phyloP scores from a whole-genome alignment of 1,139 yeast genomes.

The Yamadazyma pseudoaaseri region DNA sequence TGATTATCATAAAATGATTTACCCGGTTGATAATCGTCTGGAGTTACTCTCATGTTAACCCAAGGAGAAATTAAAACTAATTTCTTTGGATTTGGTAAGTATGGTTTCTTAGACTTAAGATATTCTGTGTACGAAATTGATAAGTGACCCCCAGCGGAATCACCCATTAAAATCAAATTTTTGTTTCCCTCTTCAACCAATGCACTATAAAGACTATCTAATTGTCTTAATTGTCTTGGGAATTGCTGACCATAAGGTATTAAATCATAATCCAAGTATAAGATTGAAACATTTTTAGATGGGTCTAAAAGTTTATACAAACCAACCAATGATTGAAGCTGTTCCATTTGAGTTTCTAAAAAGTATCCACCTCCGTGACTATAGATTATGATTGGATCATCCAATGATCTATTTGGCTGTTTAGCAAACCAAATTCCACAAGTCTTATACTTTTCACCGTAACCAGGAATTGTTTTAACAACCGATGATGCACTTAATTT shows the following conservation, averaged over 20 bases:
- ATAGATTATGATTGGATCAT: constrained; percentile 39
- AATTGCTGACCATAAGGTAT: constrained; percentile 29
- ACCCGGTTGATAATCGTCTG: constrained; percentile 21
- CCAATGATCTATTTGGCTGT: constrained; percentile 19
- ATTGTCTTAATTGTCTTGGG: constrained; percentile 37
- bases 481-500: constrained; percentile 1
- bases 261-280: constrained; percentile 40
- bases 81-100: constrained; percentile 27
- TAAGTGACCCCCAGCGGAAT: constrained; percentile 45
- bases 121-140: constrained; percentile 28
- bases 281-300: constrained; percentile 26
- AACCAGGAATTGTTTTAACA: constrained; percentile 21
- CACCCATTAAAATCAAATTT: constrained; percentile 37
- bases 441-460: constrained; percentile 33
- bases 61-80: constrained; percentile 41
- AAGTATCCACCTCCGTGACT: constrained; percentile 48
- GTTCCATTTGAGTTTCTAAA: constrained; percentile 33
- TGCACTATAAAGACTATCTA: constrained; percentile 27
- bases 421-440: constrained; percentile 39
- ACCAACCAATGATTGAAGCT: constrained; percentile 29
- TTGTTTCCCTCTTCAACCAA: constrained; percentile 29
- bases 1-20: constrained; percentile 35
- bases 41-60: constrained; percentile 20
- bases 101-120: constrained; percentile 17
- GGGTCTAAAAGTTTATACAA: constrained; percentile 30